phyloP scores from a whole-genome alignment of 768 basidiomycete species.

The Dentipellis fragilis region DNA sequence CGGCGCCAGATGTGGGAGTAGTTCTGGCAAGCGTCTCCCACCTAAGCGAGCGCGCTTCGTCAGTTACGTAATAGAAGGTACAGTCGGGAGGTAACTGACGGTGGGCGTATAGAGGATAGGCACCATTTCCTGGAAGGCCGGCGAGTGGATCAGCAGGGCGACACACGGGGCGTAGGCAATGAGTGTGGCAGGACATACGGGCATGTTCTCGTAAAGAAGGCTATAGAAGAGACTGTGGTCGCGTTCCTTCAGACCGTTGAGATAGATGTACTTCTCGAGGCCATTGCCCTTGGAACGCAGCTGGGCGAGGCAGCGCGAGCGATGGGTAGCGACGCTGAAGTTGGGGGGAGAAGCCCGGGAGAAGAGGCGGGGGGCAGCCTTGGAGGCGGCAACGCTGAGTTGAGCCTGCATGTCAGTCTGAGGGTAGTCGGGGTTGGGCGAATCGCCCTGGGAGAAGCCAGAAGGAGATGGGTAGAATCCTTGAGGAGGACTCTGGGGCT shows the following conservation, averaged over 20 bases:
- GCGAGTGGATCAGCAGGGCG: not conserved
- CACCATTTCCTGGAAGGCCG: constrained; percentile 34
- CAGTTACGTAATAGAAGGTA: not conserved
- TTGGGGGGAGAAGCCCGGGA: constrained; percentile 10
- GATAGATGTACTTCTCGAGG: constrained; percentile 82
- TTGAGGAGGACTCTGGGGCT: not conserved
- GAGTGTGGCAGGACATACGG: constrained; percentile 29
- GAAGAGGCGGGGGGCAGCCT: constrained; percentile 6
- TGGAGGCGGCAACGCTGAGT: constrained; percentile 5
- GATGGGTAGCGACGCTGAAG: constrained; percentile 34
- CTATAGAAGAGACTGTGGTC: constrained; percentile 74
- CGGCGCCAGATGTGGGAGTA: constrained; percentile 16
- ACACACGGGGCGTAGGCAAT: not conserved
- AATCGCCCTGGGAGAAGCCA: not conserved
- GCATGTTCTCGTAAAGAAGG: constrained; percentile 62
- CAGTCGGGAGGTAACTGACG: constrained; percentile 53
- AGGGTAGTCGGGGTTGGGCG: not conserved
- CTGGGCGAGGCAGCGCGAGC: constrained; percentile 51
- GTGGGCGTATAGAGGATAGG: constrained; percentile 90
- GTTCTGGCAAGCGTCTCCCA: constrained; percentile 13
- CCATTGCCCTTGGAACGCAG: constrained; percentile 61
- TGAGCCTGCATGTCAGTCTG: constrained; percentile 6
- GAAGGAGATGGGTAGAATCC: not conserved
- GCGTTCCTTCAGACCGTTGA: constrained; percentile 62
- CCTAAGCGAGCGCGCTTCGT: constrained; percentile 2